Evolutionary conservation across 768 basidiomycete species (phyloP).

Genomic region (Tylopilus sp.): DNA sequence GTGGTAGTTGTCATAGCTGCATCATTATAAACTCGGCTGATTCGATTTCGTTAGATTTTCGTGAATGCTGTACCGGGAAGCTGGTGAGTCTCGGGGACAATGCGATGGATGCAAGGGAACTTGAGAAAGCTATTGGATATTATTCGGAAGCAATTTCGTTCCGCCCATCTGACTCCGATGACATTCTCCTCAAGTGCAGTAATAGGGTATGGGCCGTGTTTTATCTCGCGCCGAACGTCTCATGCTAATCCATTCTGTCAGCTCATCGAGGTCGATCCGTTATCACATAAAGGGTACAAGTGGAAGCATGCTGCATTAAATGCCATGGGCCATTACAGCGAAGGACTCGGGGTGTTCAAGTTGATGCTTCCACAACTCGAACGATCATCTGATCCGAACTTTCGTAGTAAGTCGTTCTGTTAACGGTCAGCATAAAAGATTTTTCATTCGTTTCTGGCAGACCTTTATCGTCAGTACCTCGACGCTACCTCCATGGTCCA

Average conservation of each 20-base stretch:
- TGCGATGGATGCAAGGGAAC: not conserved
- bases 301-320: not conserved
- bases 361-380: not conserved
- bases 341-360: not conserved
- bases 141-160: not conserved
- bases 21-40: not conserved
- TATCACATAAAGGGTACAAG: not conserved
- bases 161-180: not conserved
- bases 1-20: not conserved
- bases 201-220: not conserved
- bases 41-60: not conserved
- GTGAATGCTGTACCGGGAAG: not conserved
- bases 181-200: not conserved
- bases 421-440: not conserved
- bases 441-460: not conserved
- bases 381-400: not conserved
- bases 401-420: not conserved
- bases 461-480: not conserved
- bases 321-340: not conserved
- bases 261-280: not conserved
- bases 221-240: not conserved
- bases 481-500: not conserved
- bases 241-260: not conserved
- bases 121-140: not conserved
- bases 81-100: not conserved